These are phyloP conservation scores for Metarhizium sp. DNA, from an alignment of 2,329 filamentous ascomycete species.

Conservation along the genomic window DNA sequence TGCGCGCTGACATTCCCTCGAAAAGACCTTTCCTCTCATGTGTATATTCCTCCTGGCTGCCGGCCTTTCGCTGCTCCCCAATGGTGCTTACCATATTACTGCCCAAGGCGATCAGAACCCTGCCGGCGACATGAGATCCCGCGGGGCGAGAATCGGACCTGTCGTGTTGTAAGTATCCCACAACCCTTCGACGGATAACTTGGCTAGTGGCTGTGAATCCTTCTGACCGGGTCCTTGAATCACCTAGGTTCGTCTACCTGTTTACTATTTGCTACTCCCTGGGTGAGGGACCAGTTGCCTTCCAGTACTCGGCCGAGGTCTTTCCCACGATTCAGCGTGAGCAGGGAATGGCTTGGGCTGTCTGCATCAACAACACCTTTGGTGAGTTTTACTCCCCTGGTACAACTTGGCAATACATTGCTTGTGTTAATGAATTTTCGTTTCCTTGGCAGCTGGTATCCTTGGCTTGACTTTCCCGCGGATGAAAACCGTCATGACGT, in stretches of 20 bases:
- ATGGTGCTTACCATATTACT: conserved; percentile 10
- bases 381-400: conserved; percentile 7
- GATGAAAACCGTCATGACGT: conserved; percentile 22
- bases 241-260: conserved; percentile 17
- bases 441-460: conserved; percentile 2
- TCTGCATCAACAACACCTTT: conserved; percentile 25
- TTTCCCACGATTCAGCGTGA: conserved; percentile 59
- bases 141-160: conserved; percentile 11
- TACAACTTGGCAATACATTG: no score
- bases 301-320: conserved; percentile 56
- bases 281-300: conserved; percentile 55
- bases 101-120: conserved; percentile 9
- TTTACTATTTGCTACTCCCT: conserved; percentile 18
- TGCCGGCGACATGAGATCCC: conserved; percentile 7
- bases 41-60: conserved; percentile 17
- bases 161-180: conserved; percentile 9
- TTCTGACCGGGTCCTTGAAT: background rate
- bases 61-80: conserved; percentile 14
- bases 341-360: conserved; percentile 57
- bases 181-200: no score
- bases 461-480: conserved; percentile 41
- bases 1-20: no score
- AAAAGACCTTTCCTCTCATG: conserved; percentile 18
- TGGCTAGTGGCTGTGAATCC: background rate
- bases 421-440: background rate